phyloP scores from a whole-genome alignment of 176 grass and related monocot genomes.

The Thinopyrum elongatum region DNA sequence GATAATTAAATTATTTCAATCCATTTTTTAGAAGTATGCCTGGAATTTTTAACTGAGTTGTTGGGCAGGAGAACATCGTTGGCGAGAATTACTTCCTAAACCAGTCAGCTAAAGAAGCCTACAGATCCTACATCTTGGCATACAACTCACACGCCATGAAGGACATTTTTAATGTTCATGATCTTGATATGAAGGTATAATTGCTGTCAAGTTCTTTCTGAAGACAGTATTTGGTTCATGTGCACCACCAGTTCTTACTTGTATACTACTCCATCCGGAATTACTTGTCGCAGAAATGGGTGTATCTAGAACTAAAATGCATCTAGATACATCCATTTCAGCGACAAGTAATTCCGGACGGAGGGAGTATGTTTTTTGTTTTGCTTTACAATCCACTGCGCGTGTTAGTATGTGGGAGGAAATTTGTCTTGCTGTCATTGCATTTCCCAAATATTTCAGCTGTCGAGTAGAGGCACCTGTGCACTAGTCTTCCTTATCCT shows the following conservation, averaged over 20 bases:
- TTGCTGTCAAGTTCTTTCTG: background rate
- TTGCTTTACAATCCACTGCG: background rate
- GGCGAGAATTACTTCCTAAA: constrained; percentile 81
- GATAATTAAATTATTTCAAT: background rate
- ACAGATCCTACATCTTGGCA: constrained; percentile 79
- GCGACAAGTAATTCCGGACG: too few relatives aligned
- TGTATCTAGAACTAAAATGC: too few relatives aligned
- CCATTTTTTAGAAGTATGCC: background rate
- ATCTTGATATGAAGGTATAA: constrained; percentile 84
- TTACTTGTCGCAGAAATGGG: too few relatives aligned
- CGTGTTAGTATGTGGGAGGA: background rate
- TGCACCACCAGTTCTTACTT: background rate
- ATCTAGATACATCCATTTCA: too few relatives aligned
- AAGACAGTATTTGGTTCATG: background rate
- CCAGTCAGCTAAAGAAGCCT: constrained; percentile 95
- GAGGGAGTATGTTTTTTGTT: constrained; percentile 12
- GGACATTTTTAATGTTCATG: constrained; percentile 90
- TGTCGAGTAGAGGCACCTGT: background rate
- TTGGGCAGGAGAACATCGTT: constrained; percentile 79
- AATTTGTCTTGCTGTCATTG: background rate
- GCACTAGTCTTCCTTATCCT: background rate
- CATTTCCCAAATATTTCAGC: background rate
- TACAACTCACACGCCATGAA: constrained; percentile 96
- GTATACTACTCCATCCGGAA: background rate
- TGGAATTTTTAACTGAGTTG: constrained; percentile 25